Evolutionary conservation across 352 stramenopile genomes (phyloP), one percentile per base, ranked within the genome.

Genomic region (Blastocystis sp.): DNA sequence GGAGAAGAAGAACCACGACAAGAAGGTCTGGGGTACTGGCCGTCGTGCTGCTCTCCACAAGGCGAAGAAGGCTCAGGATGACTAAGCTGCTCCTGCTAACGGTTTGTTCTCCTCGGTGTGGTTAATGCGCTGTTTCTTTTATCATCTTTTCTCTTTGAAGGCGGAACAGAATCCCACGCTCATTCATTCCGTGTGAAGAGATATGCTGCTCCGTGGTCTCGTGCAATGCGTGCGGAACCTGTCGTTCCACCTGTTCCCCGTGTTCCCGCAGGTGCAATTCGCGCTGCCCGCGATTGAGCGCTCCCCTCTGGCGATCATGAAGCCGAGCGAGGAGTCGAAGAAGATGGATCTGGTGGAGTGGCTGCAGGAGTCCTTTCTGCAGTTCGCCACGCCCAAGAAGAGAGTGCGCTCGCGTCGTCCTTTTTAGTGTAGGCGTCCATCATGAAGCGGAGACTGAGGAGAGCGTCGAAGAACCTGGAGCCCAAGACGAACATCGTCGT

Each of bases 1-100:
- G 78, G 78, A 88, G 45, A 88, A 88, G 64, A 88, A 88, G 61
- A 88, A 88, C 60, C 78, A 79, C 59, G 21, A 88, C 61, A 88
- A 88, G 78, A 88, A 88, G 74, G 52, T 82, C 45, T 82, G 74
- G 74, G 74, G 74, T 67, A 82, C 74, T n/a, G 74, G 74, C 9
- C 74, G 74, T 82, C 74, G 74, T 82, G 74, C 74, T 82, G 74
- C 74, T 82, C 56, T 70, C 74, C 74, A 82, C 34, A 82, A 82
- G 74, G 74, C 74, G 2, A 82, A 70, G 61, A 82, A 82, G 74
- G 74, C 74, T 82, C 56, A 82, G 56, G 74, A 82, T 70, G 74
- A 82, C 43, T 82, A 82, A 82, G 34, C 41, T 34, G 40, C 28
- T 56, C 23, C 40, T 76, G 28, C 53, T 28, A 23, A n/a, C 10